A percentile compares a stretch with the other conserved stretches of the same genome.
Conservation (phyloP, 2,329 filamentous ascomycete species). For the Cercospora sp. region DNA sequence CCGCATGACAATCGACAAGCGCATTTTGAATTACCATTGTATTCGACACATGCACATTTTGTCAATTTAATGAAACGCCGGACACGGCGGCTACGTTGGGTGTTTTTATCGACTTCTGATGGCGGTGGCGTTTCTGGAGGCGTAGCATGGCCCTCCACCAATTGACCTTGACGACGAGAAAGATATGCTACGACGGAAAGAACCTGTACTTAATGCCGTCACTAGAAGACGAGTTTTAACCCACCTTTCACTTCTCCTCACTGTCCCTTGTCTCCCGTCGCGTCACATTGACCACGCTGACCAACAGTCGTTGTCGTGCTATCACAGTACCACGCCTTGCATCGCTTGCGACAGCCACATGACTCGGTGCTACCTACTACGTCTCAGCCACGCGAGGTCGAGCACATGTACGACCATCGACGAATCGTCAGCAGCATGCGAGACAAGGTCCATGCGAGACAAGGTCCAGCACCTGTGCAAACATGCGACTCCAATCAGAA, state of each 20-base stretch:
- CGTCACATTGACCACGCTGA: not conserved
- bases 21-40: conserved; percentile 13
- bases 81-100: conserved; percentile 6
- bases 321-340: not conserved
- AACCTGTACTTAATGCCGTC: conserved; percentile 18
- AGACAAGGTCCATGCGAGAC: not conserved
- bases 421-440: not conserved
- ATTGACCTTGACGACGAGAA: conserved; percentile 3
- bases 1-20: conserved; percentile 13
- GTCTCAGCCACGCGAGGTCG: not conserved
- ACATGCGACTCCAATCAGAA: too few relatives aligned
- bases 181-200: conserved; percentile 11
- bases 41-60: conserved; percentile 12
- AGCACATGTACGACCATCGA: too few relatives aligned
- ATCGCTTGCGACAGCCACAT: not conserved
- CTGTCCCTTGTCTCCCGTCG: not conserved
- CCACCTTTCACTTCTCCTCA: conserved; percentile 14
- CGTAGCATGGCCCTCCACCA: conserved; percentile 2
- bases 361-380: not conserved
- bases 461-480: too few relatives aligned
- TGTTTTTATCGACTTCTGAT: conserved; percentile 16
- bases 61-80: conserved; percentile 9
- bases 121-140: conserved; percentile 11
- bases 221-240: conserved; percentile 22
- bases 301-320: not conserved